phyloP scores from a whole-genome alignment of 2,329 filamentous ascomycete genomes.

The Sporothrix pseudoabietina region DNA sequence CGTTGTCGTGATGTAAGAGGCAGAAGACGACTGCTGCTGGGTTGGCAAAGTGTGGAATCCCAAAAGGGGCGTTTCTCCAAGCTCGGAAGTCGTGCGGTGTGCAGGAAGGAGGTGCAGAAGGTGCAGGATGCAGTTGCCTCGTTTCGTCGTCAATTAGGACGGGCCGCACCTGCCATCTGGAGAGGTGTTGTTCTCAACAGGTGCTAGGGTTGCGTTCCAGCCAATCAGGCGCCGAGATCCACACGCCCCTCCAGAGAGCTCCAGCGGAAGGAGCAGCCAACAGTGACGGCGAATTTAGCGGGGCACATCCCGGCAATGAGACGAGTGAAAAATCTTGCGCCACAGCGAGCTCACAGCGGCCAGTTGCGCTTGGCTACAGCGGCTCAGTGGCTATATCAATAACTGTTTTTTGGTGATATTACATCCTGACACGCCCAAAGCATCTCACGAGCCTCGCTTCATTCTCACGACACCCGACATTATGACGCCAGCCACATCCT shows the following conservation, averaged over 20 bases:
- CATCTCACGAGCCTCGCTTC: background rate
- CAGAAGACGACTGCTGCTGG: constrained; percentile 13
- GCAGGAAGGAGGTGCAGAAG: too few relatives aligned
- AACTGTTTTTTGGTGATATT: background rate
- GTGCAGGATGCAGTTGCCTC: background rate
- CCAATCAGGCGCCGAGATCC: constrained; percentile 26
- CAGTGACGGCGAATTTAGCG: background rate
- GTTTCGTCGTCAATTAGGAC: background rate
- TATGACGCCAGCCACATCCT: constrained; percentile 1
- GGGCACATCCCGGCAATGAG: background rate
- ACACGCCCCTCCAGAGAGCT: constrained; percentile 27
- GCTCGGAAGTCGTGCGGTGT: constrained; percentile 6
- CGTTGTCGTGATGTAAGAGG: background rate
- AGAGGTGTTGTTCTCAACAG: constrained; percentile 25
- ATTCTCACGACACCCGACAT: background rate
- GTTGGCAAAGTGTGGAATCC: background rate
- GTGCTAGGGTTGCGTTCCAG: background rate
- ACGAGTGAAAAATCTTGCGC: background rate
- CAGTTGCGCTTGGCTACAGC: background rate
- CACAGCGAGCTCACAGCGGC: constrained; percentile 3
- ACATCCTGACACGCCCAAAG: background rate
- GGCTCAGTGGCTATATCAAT: background rate
- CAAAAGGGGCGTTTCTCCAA: constrained; percentile 4
- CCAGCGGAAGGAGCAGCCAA: constrained; percentile 12
- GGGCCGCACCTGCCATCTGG: background rate